These are phyloP conservation scores for Arachis hypogaea DNA, from an alignment of 306 rosid species.

Conservation along the genomic window DNA sequence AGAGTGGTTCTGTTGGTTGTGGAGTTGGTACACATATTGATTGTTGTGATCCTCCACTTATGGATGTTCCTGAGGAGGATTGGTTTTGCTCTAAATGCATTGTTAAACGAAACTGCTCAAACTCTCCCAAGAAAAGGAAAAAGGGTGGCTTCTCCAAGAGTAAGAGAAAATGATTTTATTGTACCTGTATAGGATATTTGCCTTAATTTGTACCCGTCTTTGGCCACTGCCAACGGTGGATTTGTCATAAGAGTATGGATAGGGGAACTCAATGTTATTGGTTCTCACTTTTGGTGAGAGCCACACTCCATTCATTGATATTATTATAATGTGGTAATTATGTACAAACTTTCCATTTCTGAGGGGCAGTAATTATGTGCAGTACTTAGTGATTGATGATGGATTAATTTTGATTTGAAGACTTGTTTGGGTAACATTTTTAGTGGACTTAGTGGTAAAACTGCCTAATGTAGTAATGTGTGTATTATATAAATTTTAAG, in stretches of 20 bases:
- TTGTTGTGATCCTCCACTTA: slow-evolving; percentile 87
- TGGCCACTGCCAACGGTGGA: neutral
- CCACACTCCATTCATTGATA: too few species aligned
- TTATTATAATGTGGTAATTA: neutral
- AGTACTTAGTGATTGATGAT: neutral
- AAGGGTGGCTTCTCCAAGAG: slow-evolving; percentile 43
- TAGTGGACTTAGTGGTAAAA: neutral
- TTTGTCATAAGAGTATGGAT: neutral
- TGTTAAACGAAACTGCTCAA: slow-evolving; percentile 42
- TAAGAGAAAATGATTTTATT: slow-evolving; percentile 38
- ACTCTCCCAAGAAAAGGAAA: slow-evolving; percentile 53
- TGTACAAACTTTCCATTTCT: neutral
- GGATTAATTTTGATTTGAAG: neutral
- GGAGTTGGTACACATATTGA: slow-evolving; percentile 79
- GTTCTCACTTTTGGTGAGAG: too few species aligned
- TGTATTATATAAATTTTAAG: too few species aligned
- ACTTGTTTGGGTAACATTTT: neutral
- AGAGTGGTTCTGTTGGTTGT: slow-evolving; percentile 80
- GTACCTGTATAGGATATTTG: neutral
- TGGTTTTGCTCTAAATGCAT: slow-evolving; percentile 84
- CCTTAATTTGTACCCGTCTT: slow-evolving; percentile 18
- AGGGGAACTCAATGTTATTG: neutral
- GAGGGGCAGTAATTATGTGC: slow-evolving; percentile 1
- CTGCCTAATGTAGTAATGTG: neutral
- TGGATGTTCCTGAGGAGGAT: slow-evolving; percentile 71